Evolutionary conservation across 345 rosid species (phyloP).

Genomic region (Anacardium occidentale): DNA sequence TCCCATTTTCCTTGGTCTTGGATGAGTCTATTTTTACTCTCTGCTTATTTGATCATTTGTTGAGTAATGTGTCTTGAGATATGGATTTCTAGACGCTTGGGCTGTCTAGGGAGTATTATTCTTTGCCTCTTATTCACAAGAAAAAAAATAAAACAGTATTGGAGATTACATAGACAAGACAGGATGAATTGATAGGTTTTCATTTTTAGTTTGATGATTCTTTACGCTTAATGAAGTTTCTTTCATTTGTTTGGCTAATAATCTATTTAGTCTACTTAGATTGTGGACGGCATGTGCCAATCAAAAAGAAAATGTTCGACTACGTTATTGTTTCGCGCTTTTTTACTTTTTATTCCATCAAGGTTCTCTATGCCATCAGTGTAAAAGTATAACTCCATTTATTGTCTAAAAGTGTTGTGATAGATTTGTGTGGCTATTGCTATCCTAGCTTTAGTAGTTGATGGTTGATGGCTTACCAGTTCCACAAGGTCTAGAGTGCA

Average conservation of each 20-base stretch:
- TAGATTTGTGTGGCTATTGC: background rate
- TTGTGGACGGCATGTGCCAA: background rate
- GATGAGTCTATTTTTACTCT: background rate
- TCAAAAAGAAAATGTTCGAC: background rate
- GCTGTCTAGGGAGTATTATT: background rate
- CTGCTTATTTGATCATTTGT: background rate
- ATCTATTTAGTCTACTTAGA: background rate
- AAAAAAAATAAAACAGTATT: background rate
- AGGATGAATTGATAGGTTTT: background rate
- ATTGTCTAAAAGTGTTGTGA: background rate
- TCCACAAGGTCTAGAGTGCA: background rate
- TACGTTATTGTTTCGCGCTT: background rate
- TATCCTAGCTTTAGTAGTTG: background rate
- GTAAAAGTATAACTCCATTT: background rate
- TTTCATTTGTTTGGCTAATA: background rate
- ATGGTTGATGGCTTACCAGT: background rate
- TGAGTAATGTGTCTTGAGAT: background rate
- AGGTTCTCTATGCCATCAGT: background rate
- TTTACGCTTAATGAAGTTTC: background rate
- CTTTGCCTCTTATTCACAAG: background rate
- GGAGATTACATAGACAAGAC: background rate
- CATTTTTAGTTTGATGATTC: background rate
- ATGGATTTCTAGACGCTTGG: background rate
- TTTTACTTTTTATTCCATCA: background rate
- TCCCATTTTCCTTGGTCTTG: background rate